Conservation (phyloP, 2,329 filamentous ascomycete species). For the Penicillium decumbens region DNA sequence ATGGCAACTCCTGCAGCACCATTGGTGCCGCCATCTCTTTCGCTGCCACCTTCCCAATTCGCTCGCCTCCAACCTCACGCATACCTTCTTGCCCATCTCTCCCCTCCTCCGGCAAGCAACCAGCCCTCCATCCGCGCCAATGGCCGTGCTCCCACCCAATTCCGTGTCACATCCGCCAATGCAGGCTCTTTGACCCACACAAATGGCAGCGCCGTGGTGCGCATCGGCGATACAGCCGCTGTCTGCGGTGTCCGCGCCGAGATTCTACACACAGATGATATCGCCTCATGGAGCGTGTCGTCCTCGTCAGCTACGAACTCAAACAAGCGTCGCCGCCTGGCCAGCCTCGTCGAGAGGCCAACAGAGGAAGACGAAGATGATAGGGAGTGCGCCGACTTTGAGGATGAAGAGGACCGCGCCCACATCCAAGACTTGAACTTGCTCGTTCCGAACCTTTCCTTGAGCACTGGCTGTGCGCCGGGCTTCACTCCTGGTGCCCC, state of each 20-base stretch:
- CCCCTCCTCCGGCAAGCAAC: conserved; percentile 49
- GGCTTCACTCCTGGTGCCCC: conserved; percentile 79
- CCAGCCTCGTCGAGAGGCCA: conserved; percentile 15
- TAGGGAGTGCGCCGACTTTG: conserved; percentile 41
- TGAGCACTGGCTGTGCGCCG: conserved; percentile 85
- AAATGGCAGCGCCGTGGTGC: conserved; percentile 82
- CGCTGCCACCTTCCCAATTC: conserved; percentile 64
- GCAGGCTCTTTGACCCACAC: conserved; percentile 80
- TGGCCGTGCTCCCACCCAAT: conserved; percentile 65
- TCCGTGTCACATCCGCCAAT: conserved; percentile 71
- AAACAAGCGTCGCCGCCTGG: conserved; percentile 31
- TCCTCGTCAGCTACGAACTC: conserved; percentile 31
- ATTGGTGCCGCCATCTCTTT: conserved; percentile 44
- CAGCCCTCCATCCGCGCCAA: conserved; percentile 68
- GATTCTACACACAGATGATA: conserved; percentile 69
- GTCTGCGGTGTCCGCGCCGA: conserved; percentile 90
- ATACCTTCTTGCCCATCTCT: conserved; percentile 84
- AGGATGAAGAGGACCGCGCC: conserved; percentile 42
- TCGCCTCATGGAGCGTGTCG: conserved; percentile 53
- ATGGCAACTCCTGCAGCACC: conserved; percentile 26
- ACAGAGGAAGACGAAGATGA: conserved; percentile 13
- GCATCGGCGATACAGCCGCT: conserved; percentile 85
- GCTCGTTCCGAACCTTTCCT: conserved; percentile 87
- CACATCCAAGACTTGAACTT: conserved; percentile 56
- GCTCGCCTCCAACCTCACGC: conserved; percentile 84